Evolutionary conservation across 257 asterid species (phyloP).

Genomic region (Coffea canephora): DNA sequence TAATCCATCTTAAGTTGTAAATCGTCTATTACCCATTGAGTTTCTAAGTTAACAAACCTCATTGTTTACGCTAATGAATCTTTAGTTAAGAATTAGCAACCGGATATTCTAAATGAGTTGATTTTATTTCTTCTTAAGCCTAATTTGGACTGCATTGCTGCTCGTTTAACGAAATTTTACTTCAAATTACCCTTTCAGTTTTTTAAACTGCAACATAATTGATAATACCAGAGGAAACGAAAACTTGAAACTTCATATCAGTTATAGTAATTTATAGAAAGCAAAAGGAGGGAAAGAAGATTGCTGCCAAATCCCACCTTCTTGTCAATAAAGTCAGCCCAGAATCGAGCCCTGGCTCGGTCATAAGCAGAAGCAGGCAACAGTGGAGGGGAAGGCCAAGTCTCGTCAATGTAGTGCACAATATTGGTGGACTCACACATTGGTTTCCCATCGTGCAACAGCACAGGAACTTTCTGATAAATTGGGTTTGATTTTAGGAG

Average conservation of each 20-base stretch:
- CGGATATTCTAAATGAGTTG: no score
- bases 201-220: no score
- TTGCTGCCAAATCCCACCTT: slow-evolving; percentile 33
- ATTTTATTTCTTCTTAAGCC: neutral
- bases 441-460: slow-evolving; percentile 59
- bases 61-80: no score
- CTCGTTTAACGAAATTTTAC: no score
- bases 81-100: no score
- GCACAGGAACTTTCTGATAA: slow-evolving; percentile 71
- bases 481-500: slow-evolving; percentile 67
- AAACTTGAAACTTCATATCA: neutral
- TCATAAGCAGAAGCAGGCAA: slow-evolving; percentile 59
- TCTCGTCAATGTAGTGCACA: slow-evolving; percentile 69
- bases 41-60: no score
- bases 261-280: neutral
- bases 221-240: neutral
- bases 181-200: neutral
- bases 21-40: no score
- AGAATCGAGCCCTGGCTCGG: slow-evolving; percentile 61
- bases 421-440: slow-evolving; percentile 69
- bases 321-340: slow-evolving; percentile 84
- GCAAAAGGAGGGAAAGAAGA: neutral
- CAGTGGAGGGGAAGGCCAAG: slow-evolving; percentile 41
- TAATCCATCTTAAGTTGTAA: no score
- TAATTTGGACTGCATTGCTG: no score